Evolutionary conservation across 805 yeast genomes (phyloP).

Genomic region (Yarrowia divulgata): DNA sequence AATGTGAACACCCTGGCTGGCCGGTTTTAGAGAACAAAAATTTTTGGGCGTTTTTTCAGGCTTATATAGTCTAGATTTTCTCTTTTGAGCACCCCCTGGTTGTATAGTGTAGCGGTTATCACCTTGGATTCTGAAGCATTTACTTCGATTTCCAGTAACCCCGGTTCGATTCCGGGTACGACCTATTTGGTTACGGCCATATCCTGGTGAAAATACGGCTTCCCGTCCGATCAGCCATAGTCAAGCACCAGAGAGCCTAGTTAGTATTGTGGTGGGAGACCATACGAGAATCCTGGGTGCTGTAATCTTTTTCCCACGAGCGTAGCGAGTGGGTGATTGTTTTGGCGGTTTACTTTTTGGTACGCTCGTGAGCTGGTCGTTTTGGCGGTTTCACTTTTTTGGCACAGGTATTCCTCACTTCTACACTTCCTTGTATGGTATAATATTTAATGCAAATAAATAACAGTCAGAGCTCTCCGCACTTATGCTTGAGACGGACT

Average conservation of each 20-base stretch:
- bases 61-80: neutral
- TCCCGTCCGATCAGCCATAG: constrained; percentile 40
- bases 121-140: constrained; percentile 36
- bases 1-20: too few relatives aligned
- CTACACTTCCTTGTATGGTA: neutral
- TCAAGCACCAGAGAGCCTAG: constrained; percentile 40
- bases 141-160: constrained; percentile 37
- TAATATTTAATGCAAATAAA: constrained; percentile 28
- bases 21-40: neutral
- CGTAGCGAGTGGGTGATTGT: neutral
- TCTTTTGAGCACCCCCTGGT: neutral
- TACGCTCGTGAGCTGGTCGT: too few relatives aligned
- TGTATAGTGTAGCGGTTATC: constrained; percentile 40
- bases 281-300: constrained; percentile 40
- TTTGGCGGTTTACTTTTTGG: neutral
- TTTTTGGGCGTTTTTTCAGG: neutral
- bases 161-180: constrained; percentile 40
- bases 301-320: constrained; percentile 9
- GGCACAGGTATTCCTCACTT: too few relatives aligned
- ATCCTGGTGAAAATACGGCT: constrained; percentile 40
- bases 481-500: constrained; percentile 33
- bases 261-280: constrained; percentile 39
- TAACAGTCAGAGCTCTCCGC: constrained; percentile 38
- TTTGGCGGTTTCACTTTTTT: too few relatives aligned
- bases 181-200: constrained; percentile 36